Conservation (phyloP, 1,139 yeast genomes). For the Yamadazyma oceani region DNA sequence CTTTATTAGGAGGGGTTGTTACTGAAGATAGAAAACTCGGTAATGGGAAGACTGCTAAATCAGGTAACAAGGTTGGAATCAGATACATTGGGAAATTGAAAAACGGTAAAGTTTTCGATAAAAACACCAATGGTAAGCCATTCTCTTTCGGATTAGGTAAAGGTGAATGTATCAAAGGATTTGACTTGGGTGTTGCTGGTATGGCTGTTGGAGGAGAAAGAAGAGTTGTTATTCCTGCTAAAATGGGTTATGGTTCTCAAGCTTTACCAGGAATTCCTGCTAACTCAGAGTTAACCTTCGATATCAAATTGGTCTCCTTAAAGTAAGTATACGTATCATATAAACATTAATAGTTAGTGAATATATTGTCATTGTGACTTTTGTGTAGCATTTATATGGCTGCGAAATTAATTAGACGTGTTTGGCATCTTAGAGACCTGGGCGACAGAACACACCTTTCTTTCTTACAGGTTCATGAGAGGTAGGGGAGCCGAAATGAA, state of each 20-base stretch:
- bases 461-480: too few species aligned
- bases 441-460: too few species aligned
- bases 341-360: too few species aligned
- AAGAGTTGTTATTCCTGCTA: constrained; percentile 92
- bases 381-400: too few species aligned
- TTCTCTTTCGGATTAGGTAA: constrained; percentile 87
- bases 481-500: too few species aligned
- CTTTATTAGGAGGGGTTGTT: constrained; percentile 88
- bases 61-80: constrained; percentile 89
- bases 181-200: constrained; percentile 98
- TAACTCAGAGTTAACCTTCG: constrained; percentile 93
- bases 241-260: constrained; percentile 95
- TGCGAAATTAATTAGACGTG: too few species aligned
- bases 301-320: constrained; percentile 87
- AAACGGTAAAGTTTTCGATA: constrained; percentile 95
- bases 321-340: constrained; percentile 48
- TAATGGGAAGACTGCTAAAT: constrained; percentile 83
- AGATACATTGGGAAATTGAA: constrained; percentile 97
- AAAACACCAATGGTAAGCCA: constrained; percentile 97
- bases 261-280: constrained; percentile 96
- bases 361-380: too few species aligned
- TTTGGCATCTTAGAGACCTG: too few species aligned
- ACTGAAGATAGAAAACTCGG: constrained; percentile 92
- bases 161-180: constrained; percentile 98
- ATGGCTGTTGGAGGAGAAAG: constrained; percentile 99